phyloP scores from a whole-genome alignment of 169 alveolate genomes.

The Cryptosporidium meleagridis region DNA sequence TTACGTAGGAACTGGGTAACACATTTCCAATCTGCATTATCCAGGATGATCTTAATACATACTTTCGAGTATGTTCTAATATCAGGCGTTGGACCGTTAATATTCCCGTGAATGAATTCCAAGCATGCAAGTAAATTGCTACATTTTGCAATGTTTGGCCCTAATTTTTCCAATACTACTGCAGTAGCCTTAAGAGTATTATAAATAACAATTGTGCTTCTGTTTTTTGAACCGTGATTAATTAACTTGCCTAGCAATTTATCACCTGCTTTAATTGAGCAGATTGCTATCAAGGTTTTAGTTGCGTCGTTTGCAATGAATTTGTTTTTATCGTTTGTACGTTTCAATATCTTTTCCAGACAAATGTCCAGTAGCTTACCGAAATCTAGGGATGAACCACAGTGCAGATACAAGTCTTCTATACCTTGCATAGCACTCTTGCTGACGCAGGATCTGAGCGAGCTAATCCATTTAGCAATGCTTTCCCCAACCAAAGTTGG shows the following conservation, averaged over 20 bases:
- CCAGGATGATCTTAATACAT: conserved; percentile 25
- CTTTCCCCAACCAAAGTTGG: conserved; percentile 58
- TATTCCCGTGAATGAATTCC: conserved; percentile 64
- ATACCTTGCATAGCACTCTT: conserved; percentile 60
- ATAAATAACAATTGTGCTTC: conserved; percentile 51
- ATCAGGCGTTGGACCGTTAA: conserved; percentile 67
- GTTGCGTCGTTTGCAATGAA: conserved; percentile 73
- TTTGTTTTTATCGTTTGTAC: conserved; percentile 69
- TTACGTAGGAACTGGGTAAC: conserved; percentile 11
- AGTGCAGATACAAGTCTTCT: conserved; percentile 50
- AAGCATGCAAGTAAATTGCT: conserved; percentile 38
- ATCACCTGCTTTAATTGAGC: conserved; percentile 60
- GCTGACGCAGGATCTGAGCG: conserved; percentile 71
- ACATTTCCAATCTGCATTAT: conserved; percentile 55
- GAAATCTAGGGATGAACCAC: conserved; percentile 52
- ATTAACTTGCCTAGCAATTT: conserved; percentile 56
- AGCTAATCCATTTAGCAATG: conserved; percentile 60
- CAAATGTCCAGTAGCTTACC: conserved; percentile 60
- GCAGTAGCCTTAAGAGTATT: conserved; percentile 50
- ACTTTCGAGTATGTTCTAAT: conserved; percentile 50
- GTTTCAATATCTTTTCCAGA: conserved; percentile 43
- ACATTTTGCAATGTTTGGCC: conserved; percentile 47
- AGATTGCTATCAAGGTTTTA: conserved; percentile 39
- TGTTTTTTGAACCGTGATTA: conserved; percentile 31
- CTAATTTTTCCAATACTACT: conserved; percentile 50